Evolutionary conservation across 225 moss, liverwort and hornwort species (phyloP).

Genomic region (Ulota crispa): DNA sequence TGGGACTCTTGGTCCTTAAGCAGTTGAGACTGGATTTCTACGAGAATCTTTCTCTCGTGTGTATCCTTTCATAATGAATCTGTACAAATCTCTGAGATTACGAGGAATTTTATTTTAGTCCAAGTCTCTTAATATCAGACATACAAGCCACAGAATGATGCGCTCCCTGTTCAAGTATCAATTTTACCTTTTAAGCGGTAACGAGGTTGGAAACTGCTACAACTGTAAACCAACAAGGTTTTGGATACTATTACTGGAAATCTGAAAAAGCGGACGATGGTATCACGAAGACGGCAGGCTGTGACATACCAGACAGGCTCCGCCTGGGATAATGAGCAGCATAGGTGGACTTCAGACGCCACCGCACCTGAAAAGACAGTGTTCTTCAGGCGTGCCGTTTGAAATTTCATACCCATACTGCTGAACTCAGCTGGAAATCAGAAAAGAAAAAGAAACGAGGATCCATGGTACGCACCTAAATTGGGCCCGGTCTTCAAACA

Average conservation of each 20-base stretch:
- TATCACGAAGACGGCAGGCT: slow-evolving; percentile 16
- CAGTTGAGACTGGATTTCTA: not conserved
- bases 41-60: not conserved
- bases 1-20: not conserved
- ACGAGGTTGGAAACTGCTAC: slow-evolving; percentile 9
- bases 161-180: not conserved
- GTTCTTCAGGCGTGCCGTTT: slow-evolving; percentile 9
- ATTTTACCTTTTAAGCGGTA: not conserved
- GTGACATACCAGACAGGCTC: slow-evolving; percentile 72
- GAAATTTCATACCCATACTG: not conserved
- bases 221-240: slow-evolving; percentile 14
- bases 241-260: slow-evolving; percentile 1
- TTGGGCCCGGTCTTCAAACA: slow-evolving; percentile 81
- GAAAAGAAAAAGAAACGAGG: not conserved
- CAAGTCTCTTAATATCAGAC: not conserved
- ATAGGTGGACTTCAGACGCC: slow-evolving; percentile 72
- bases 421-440: slow-evolving; percentile 11
- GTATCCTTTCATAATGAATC: not conserved
- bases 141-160: not conserved
- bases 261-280: not conserved
- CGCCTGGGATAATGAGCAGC: slow-evolving; percentile 70
- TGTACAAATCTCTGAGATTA: not conserved
- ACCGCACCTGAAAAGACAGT: slow-evolving; percentile 62
- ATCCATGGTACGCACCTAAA: slow-evolving; percentile 51
- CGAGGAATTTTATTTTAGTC: not conserved